phyloP scores from a whole-genome alignment of 305 asterid species.

The Fraxinus baroniana region DNA sequence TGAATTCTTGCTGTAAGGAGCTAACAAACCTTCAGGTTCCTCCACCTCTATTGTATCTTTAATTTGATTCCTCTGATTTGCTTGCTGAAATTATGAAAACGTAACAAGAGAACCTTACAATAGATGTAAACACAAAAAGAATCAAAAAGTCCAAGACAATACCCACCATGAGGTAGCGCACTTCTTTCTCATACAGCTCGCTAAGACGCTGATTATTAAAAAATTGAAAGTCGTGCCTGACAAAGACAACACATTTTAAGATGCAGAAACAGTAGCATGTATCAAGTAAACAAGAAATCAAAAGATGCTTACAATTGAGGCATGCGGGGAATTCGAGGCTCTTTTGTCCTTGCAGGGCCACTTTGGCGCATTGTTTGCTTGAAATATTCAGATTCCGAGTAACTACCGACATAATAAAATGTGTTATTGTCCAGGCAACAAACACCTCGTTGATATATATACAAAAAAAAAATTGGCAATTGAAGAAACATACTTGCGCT shows the following conservation, averaged over 20 bases:
- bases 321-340: slow-evolving; percentile 99
- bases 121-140: slow-evolving; percentile 12
- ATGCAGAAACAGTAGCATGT: slow-evolving; percentile 15
- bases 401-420: slow-evolving; percentile 36
- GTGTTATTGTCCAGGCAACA: not conserved
- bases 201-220: slow-evolving; percentile 92
- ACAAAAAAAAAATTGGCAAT: slow-evolving; percentile 15
- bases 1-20: slow-evolving; percentile 16
- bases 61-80: slow-evolving; percentile 79
- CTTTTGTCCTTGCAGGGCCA: slow-evolving; percentile 94
- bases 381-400: slow-evolving; percentile 96
- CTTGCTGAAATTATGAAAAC: slow-evolving; percentile 49
- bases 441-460: not conserved
- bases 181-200: slow-evolving; percentile 98
- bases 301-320: slow-evolving; percentile 79
- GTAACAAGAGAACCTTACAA: slow-evolving; percentile 7
- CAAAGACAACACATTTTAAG: slow-evolving; percentile 25
- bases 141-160: slow-evolving; percentile 13
- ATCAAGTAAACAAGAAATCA: not conserved
- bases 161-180: slow-evolving; percentile 93
- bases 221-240: slow-evolving; percentile 99
- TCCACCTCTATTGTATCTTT: slow-evolving; percentile 93
- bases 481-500: slow-evolving; percentile 78
- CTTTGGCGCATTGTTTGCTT: slow-evolving; percentile 99
- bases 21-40: slow-evolving; percentile 75